Base-by-base conservation (phyloP, 2,329 filamentous ascomycete species). In the Fusarium staphyleae region DNA sequence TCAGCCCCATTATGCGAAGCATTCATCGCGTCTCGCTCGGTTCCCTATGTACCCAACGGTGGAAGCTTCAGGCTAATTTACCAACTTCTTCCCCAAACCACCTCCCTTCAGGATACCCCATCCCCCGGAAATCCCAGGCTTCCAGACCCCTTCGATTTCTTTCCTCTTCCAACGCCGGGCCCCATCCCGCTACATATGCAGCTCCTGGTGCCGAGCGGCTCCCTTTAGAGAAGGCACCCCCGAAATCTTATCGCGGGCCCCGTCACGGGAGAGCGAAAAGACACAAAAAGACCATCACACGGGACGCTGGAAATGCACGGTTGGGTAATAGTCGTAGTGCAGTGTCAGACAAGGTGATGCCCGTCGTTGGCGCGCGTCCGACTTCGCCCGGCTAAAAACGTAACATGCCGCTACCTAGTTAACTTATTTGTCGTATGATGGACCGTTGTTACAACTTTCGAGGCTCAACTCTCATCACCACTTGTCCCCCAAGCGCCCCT, bases 371-470 rank as follows among this genome's bases (percentile, higher is more conserved):
- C 29, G 29, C 30, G 44, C 46, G 51, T 62, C 63, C 61, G 63
- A 60, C 52, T 59, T 63, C 55, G 59, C 59, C 59, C 61, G 53
- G 42, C n/a, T 26, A 33, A 45, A 50, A 63, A 61, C 49, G 45
- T 61, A 59, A 44, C 50, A 63, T 59, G 57, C 51, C 59, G 45
- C 44, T 57, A 59, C 36, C 39, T n/a, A n/a, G n/a, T n/a, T n/a
- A n/a, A n/a, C n/a, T n/a, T 40, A 48, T 55, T 59, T 55, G 56
- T 65, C 63, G 63, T 65, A 66, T 66, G 63, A 63, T 53, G 40
- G 48, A 41, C 41, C 45, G 43, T 37, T 36, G 42, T 57, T 55
- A 42, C 41, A 24, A 52, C 43, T 57, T 49, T 43, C 53, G 44
- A 63, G 45, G 40, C 40, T 55, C 48, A 54, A 50, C 52, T 43